phyloP scores from a whole-genome alignment of 768 basidiomycete genomes.

The Chiua virens region DNA sequence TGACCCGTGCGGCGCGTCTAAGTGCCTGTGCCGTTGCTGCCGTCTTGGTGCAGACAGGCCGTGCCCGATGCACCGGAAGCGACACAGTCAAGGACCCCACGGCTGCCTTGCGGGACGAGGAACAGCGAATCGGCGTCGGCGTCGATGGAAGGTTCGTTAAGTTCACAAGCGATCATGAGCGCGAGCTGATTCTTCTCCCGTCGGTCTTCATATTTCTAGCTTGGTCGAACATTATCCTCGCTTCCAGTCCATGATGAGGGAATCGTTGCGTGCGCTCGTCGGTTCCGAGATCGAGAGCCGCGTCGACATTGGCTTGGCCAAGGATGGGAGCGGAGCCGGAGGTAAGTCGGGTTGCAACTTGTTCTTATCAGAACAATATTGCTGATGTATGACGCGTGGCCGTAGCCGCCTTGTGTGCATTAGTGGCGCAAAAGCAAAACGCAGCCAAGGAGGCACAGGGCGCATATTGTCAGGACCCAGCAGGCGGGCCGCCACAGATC shows the following conservation, averaged over 20 bases:
- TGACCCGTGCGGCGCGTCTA: conserved; percentile 76
- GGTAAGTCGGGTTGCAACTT: conserved; percentile 47
- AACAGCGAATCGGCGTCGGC: conserved; percentile 71
- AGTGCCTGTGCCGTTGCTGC: conserved; percentile 89
- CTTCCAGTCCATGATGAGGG: conserved; percentile 74
- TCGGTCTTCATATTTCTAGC: conserved; percentile 44
- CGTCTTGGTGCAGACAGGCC: conserved; percentile 77
- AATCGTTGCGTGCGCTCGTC: conserved; percentile 71
- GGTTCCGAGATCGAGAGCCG: conserved; percentile 79
- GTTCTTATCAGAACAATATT: background rate
- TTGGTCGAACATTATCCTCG: conserved; percentile 90
- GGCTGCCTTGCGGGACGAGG: conserved; percentile 30
- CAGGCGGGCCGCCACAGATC: conserved; percentile 9
- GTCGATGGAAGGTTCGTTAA: conserved; percentile 83
- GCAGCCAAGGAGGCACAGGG: conserved; percentile 11
- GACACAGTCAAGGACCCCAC: conserved; percentile 16
- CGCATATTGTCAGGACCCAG: conserved; percentile 4
- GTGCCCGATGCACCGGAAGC: conserved; percentile 49
- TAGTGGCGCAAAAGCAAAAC: conserved; percentile 37
- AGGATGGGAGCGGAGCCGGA: conserved; percentile 96
- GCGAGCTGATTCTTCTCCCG: background rate
- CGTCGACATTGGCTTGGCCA: conserved; percentile 88
- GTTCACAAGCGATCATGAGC: background rate
- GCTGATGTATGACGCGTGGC: conserved; percentile 4
- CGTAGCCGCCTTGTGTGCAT: conserved; percentile 83